A percentile compares a stretch with the other conserved stretches of the same genome.
phyloP scores from a whole-genome alignment of 1,139 yeast genomes.

The Suhomyces bokatorum region DNA sequence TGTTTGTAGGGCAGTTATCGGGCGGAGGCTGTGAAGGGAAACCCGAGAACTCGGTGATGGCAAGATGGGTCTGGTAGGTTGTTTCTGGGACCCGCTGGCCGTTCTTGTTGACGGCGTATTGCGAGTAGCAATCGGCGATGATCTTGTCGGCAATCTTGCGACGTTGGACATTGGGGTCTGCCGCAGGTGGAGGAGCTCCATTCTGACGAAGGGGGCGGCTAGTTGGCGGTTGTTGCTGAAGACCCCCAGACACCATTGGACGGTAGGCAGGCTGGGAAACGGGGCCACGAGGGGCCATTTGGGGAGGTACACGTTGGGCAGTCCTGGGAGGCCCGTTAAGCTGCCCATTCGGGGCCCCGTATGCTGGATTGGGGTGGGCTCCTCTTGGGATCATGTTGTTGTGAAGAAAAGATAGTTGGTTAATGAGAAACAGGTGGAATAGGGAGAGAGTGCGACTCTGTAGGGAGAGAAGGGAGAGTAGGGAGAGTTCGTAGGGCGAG shows the following conservation, averaged over 20 bases:
- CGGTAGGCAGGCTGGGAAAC: conserved; percentile 5
- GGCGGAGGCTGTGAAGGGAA: conserved; percentile 46
- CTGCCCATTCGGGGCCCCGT: neutral
- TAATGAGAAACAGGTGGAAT: neutral
- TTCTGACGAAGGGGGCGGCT: conserved; percentile 1
- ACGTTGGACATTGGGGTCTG: conserved; percentile 7
- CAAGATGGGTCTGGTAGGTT: conserved; percentile 40
- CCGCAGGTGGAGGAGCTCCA: neutral
- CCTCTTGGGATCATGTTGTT: conserved; percentile 15
- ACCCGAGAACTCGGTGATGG: conserved; percentile 40
- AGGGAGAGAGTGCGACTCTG: neutral
- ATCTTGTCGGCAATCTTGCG: conserved; percentile 32
- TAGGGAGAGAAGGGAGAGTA: neutral
- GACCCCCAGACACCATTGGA: conserved; percentile 5
- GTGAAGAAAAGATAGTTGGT: neutral
- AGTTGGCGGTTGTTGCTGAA: conserved; percentile 1
- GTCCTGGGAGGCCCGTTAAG: neutral
- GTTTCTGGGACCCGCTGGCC: conserved; percentile 36
- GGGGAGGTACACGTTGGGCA: neutral
- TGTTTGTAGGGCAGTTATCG: conserved; percentile 26
- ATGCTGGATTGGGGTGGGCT: conserved; percentile 9
- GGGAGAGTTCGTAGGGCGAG: neutral
- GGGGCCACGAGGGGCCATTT: conserved; percentile 1
- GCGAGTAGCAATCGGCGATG: conserved; percentile 44
- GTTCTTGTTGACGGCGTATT: conserved; percentile 27